Evolutionary conservation across 73 alveolate genomes (phyloP), one percentile per base, ranked within the genome.

Genomic region (Symbiodinium pilosum): DNA sequence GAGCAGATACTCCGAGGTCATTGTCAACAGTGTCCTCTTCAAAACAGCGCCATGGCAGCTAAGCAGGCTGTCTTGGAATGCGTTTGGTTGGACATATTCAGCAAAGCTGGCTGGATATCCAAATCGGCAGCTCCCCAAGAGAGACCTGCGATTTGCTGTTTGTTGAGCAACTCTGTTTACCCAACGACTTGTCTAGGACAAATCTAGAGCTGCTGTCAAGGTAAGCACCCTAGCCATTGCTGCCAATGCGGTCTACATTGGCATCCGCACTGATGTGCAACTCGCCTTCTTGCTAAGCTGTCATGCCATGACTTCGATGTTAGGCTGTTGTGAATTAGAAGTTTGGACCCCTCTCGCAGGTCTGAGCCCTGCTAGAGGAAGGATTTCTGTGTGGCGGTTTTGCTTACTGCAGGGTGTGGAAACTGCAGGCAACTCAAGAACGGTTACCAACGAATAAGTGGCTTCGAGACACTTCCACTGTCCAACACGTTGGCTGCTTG

Each of bases 201-300:
- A 52, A n/a, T n/a, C n/a, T n/a, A n/a, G n/a, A n/a, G 1, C 39
- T 30, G 28, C 43, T 28, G 77, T 47, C 28, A 43, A 91, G 97
- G 97, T 91, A 8, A 91, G 97, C 88, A 91, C 81, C 69, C 38
- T 71, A 7, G 97, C 97, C 81, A 91, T 91, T 69, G 81, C 81
- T 75, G 97, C 97, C 56, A 91, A 91, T 26, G 97, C 97, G 16
- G 54, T 91, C 12, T 91, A 91, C 81, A 91, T 91, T 83, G 97
- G 97, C 64, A 43, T 91, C 20, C 87, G 97, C 39, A 91, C 97
- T 34, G 97, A 91, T 28, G 81, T 69, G 97, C 43, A 44, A 38
- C 89, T 9, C 1, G 94, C 34, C 14, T 47, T n/a, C n/a, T n/a
- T n/a, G n/a, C n/a, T 30, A n/a, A n/a, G n/a, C n/a, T n/a, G n/a